A percentile compares a stretch with the other conserved stretches of the same genome.
Evolutionary conservation across 2,329 filamentous ascomycete species (phyloP).

Genomic region (Pseudogymnoascus sp.): DNA sequence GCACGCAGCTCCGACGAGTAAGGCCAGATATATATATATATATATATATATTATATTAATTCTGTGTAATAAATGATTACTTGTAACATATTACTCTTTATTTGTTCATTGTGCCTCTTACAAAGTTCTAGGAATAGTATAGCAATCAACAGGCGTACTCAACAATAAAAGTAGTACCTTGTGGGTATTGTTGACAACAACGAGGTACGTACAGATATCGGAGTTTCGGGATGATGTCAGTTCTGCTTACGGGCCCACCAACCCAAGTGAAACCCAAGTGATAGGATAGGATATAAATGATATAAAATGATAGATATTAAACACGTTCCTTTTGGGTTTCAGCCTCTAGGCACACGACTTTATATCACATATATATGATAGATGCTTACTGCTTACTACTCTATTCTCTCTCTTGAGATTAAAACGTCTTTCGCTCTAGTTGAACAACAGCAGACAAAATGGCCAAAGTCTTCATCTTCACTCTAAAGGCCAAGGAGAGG

Average conservation of each 20-base stretch:
- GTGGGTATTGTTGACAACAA: background rate
- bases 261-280: background rate
- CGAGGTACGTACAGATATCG: background rate
- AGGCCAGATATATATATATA: background rate
- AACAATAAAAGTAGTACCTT: background rate
- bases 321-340: too few relatives aligned
- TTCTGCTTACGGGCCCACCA: background rate
- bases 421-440: background rate
- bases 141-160: background rate
- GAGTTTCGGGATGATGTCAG: slow-evolving; percentile 3
- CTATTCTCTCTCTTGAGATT: too few relatives aligned
- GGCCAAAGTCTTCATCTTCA: background rate
- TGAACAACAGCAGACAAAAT: background rate
- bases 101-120: background rate
- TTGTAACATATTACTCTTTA: background rate
- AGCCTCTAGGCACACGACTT: too few relatives aligned
- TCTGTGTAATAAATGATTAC: background rate
- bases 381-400: too few relatives aligned
- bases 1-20: background rate
- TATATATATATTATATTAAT: background rate
- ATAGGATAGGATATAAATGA: background rate
- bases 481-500: background rate
- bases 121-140: background rate
- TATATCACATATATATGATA: too few relatives aligned
- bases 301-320: too few relatives aligned